Evolutionary conservation across 2,329 filamentous ascomycete genomes (phyloP).

Genomic region (Venturia aucupariae): DNA sequence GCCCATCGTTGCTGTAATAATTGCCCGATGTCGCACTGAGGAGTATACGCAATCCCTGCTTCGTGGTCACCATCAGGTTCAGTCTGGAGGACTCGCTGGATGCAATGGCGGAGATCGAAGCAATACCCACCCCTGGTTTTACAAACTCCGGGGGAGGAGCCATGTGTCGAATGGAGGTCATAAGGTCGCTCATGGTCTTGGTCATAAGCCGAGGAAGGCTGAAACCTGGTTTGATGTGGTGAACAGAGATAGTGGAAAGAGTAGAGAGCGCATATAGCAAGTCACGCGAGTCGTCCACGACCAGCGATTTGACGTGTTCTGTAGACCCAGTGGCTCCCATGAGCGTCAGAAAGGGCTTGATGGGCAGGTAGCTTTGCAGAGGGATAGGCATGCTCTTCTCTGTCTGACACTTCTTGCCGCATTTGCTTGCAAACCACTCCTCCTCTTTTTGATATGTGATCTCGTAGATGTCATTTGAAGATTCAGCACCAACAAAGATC

Average conservation of each 20-base stretch:
- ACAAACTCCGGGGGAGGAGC: slow-evolving; percentile 50
- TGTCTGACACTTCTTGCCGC: slow-evolving; percentile 82
- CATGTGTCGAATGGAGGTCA: slow-evolving; percentile 75
- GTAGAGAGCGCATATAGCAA: slow-evolving; percentile 88
- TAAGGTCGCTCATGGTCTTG: slow-evolving; percentile 43
- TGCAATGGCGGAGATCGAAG: slow-evolving; percentile 78
- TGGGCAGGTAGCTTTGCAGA: slow-evolving; percentile 11
- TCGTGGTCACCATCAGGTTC: slow-evolving; percentile 82
- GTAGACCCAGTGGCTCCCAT: slow-evolving; percentile 33
- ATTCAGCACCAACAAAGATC: slow-evolving; percentile 81
- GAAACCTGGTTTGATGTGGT: slow-evolving; percentile 63
- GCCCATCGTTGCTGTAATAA: slow-evolving; percentile 37
- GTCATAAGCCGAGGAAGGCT: slow-evolving; percentile 46
- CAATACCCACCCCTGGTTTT: slow-evolving; percentile 61
- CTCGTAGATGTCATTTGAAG: slow-evolving; percentile 83
- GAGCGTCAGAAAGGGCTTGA: slow-evolving; percentile 5
- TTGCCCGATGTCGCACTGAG: slow-evolving; percentile 72
- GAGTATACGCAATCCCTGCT: slow-evolving; percentile 84
- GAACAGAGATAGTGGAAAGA: slow-evolving; percentile 80
- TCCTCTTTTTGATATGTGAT: slow-evolving; percentile 96
- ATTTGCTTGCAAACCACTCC: slow-evolving; percentile 86
- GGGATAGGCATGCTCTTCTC: slow-evolving; percentile 52
- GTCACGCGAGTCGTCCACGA: slow-evolving; percentile 78
- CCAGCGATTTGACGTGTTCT: slow-evolving; percentile 62
- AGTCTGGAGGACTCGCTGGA: slow-evolving; percentile 70